Conservation (phyloP, 1,284 basidiomycete species). For the Polyporus tsugae region DNA sequence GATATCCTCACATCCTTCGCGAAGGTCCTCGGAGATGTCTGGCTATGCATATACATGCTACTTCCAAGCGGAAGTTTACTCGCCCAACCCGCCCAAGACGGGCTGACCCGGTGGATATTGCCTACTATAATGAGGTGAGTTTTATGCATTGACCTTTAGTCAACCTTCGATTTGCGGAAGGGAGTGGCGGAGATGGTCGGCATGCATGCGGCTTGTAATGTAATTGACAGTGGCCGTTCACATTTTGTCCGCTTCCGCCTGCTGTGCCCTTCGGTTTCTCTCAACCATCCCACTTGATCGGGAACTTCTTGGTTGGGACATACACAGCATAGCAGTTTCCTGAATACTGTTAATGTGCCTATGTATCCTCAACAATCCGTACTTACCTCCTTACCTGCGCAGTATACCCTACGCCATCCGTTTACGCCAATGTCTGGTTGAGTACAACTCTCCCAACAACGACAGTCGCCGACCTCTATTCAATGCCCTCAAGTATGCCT, state of each 20-base stretch:
- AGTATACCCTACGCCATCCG: constrained; percentile 93
- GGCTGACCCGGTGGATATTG: constrained; percentile 76
- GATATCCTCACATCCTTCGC: constrained; percentile 97
- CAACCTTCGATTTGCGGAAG: not conserved
- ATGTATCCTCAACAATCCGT: not conserved
- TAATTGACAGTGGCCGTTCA: not conserved
- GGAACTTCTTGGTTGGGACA: not conserved
- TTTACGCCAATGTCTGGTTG: constrained; percentile 92
- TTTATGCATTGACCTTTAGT: not conserved
- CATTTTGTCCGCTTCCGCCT: not conserved
- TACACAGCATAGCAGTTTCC: not conserved
- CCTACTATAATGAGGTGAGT: constrained; percentile 88
- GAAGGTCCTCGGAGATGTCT: constrained; percentile 95
- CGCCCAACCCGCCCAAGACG: constrained; percentile 66
- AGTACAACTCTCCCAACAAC: constrained; percentile 78
- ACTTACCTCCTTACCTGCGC: constrained; percentile 13
- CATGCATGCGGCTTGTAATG: not conserved
- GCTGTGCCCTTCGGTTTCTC: not conserved
- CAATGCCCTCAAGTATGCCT: constrained; percentile 97
- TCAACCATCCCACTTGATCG: not conserved
- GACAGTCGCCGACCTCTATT: constrained; percentile 79
- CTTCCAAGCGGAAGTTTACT: constrained; percentile 80
- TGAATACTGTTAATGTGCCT: not conserved
- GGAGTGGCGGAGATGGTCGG: not conserved
- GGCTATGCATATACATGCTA: constrained; percentile 87